These are phyloP conservation scores for Hypoxylon sp. DNA, from an alignment of 2,329 filamentous ascomycete species.

Conservation along the genomic window DNA sequence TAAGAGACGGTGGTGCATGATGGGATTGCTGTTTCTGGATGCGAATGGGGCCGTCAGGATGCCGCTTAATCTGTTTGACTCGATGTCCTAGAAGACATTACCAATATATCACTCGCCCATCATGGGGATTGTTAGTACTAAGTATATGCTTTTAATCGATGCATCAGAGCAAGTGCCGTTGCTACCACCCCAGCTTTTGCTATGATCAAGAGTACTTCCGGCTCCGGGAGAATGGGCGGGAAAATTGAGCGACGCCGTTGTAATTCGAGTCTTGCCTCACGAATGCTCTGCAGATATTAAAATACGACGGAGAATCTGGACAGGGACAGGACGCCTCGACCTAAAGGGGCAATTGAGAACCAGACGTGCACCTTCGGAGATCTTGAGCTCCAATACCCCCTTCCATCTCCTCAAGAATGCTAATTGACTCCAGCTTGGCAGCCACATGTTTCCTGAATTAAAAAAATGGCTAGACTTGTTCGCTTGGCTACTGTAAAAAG, in stretches of 20 bases:
- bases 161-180: constrained; percentile 35
- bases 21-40: neutral
- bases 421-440: constrained; percentile 30
- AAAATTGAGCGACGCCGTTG: constrained; percentile 29
- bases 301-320: constrained; percentile 35
- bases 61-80: neutral
- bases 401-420: constrained; percentile 17
- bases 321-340: neutral
- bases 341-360: constrained; percentile 33
- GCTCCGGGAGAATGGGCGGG: constrained; percentile 41
- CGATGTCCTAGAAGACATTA: neutral
- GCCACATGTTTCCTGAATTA: neutral
- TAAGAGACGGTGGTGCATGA: constrained; percentile 30
- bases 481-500: neutral
- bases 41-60: neutral
- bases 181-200: constrained; percentile 6
- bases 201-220: constrained; percentile 29
- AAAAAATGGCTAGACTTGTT: constrained; percentile 7
- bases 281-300: constrained; percentile 35
- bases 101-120: neutral
- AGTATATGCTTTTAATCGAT: constrained; percentile 19
- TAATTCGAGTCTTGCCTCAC: constrained; percentile 11
- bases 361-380: constrained; percentile 17
- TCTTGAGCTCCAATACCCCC: constrained; percentile 22
- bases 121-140: constrained; percentile 6